Conservation (phyloP, 495 filamentous ascomycete species). For the Xylaria nigripes region DNA sequence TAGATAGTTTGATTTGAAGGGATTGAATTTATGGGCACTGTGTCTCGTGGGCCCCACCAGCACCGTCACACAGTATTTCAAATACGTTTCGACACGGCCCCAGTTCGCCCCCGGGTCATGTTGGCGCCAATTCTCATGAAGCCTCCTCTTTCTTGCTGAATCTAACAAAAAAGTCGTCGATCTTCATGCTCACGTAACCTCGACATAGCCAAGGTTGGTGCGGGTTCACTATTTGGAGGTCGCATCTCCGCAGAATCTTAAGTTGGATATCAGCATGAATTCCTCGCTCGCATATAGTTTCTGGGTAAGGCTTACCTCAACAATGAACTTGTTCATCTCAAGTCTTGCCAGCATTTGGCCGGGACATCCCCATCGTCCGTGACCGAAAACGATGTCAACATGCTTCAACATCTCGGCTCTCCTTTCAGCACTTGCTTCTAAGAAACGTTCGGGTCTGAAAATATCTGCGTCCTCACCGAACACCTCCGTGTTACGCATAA, state of each 20-base stretch:
- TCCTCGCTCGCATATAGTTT: not conserved
- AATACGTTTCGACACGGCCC: too few species aligned
- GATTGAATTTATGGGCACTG: too few species aligned
- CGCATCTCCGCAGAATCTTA: conserved; percentile 48
- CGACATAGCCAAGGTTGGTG: conserved; percentile 30
- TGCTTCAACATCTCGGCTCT: conserved; percentile 32
- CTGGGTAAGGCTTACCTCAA: conserved; percentile 37
- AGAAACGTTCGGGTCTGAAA: conserved; percentile 51
- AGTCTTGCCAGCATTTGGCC: conserved; percentile 38
- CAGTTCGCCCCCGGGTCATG: too few species aligned
- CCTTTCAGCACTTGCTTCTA: conserved; percentile 31
- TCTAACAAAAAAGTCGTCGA: conserved; percentile 17
- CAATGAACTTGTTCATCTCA: conserved; percentile 50
- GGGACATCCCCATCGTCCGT: conserved; percentile 37
- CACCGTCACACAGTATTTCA: too few species aligned
- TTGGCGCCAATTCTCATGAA: too few species aligned
- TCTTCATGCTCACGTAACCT: conserved; percentile 12
- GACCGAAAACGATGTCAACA: conserved; percentile 34
- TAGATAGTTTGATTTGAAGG: too few species aligned
- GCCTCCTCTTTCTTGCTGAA: conserved; percentile 11
- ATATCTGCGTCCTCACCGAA: conserved; percentile 42
- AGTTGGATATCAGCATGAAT: not conserved
- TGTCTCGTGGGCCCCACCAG: too few species aligned
- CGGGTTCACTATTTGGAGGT: conserved; percentile 45
- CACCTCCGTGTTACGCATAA: conserved; percentile 28